Conservation (phyloP, 2,329 filamentous ascomycete species). For the Fusarium veterinarium region DNA sequence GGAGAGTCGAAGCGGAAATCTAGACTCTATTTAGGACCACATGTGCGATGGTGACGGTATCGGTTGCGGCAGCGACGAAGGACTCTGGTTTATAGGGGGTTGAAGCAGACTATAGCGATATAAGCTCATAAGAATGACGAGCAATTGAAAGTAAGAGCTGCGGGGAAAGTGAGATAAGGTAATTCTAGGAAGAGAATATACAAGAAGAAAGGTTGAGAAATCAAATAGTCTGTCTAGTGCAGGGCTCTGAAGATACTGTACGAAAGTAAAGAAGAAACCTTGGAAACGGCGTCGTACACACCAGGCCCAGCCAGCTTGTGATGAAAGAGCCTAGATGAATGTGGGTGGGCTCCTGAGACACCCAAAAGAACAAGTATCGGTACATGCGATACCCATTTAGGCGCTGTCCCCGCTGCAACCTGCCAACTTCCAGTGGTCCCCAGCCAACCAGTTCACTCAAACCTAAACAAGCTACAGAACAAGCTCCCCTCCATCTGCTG, state of each 20-base stretch:
- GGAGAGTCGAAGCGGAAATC: constrained; percentile 23
- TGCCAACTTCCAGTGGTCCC: constrained; percentile 12
- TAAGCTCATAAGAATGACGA: not conserved
- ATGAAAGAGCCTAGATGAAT: constrained; percentile 24
- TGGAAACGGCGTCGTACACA: constrained; percentile 36
- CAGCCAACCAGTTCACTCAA: constrained; percentile 16
- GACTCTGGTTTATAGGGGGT: constrained; percentile 20
- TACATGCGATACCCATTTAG: constrained; percentile 25
- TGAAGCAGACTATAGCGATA: not conserved
- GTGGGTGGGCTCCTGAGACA: constrained; percentile 36
- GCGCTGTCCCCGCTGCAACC: constrained; percentile 30
- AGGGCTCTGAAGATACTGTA: not conserved
- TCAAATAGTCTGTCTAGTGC: not conserved
- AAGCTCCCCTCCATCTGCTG: constrained; percentile 5
- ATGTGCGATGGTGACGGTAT: constrained; percentile 37
- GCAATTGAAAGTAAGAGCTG: not conserved
- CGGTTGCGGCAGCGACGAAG: constrained; percentile 40
- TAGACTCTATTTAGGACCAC: constrained; percentile 38
- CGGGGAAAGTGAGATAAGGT: not conserved
- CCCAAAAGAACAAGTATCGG: constrained; percentile 8
- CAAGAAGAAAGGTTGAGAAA: constrained; percentile 13
- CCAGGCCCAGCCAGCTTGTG: constrained; percentile 26
- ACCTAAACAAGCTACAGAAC: constrained; percentile 19
- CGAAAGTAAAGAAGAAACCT: constrained; percentile 36
- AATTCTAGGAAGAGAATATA: constrained; percentile 4